Conservation (phyloP, 805 yeast genomes). For the Kodamaea kakaduensis region DNA sequence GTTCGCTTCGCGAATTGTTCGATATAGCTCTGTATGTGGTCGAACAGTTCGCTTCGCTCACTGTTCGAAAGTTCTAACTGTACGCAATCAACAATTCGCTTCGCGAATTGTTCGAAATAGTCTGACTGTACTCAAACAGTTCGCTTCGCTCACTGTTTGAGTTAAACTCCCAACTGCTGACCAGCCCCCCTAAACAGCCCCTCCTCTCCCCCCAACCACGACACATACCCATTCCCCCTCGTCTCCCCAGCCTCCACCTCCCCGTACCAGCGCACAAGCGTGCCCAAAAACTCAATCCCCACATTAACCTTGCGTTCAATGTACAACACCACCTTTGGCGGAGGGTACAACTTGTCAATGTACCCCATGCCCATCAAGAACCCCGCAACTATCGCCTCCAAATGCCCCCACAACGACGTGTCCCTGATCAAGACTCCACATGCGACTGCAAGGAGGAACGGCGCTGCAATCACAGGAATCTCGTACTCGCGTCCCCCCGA, state of each 20-base stretch:
- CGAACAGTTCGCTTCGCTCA: too few species aligned
- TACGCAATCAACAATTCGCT: too few species aligned
- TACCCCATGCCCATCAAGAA: conserved; percentile 56
- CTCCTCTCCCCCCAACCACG: conserved; percentile 23
- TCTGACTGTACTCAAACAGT: too few species aligned
- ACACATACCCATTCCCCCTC: conserved; percentile 32
- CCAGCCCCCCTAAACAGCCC: conserved; percentile 18
- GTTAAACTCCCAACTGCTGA: conserved; percentile 19
- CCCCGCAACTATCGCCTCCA: conserved; percentile 65
- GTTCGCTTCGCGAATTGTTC: too few species aligned
- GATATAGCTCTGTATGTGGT: too few species aligned
- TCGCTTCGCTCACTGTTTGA: too few species aligned
- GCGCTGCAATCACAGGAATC: conserved; percentile 59
- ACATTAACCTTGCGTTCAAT: conserved; percentile 55
- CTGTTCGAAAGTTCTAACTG: too few species aligned
- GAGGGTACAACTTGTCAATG: conserved; percentile 59
- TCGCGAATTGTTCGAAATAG: too few species aligned
- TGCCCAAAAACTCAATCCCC: conserved; percentile 52
- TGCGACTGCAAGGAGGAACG: conserved; percentile 48
- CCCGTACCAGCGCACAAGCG: conserved; percentile 49
- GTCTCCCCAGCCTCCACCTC: conserved; percentile 56
- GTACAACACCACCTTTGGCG: conserved; percentile 56
- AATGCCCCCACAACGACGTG: conserved; percentile 71
- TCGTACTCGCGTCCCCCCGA: conserved; percentile 34
- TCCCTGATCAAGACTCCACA: conserved; percentile 56